phyloP scores from a whole-genome alignment of 2,329 filamentous ascomycete genomes.

The Verticillium dahliae region DNA sequence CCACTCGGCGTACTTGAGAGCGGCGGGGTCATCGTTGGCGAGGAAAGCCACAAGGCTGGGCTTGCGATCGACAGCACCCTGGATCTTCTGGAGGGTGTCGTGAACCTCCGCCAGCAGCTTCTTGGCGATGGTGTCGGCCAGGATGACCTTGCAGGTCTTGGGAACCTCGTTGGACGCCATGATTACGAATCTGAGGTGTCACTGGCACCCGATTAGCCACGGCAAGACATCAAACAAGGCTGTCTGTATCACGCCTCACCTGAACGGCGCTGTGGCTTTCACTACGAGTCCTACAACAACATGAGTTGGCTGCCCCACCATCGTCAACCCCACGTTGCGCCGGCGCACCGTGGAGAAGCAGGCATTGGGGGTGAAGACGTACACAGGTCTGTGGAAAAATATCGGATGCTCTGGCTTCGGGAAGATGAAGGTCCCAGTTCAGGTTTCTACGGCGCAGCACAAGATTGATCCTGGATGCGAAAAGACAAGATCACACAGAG shows the following conservation, averaged over 20 bases:
- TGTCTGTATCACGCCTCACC: neutral
- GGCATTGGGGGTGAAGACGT: neutral
- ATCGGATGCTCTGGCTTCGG: neutral
- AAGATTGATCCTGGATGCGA: neutral
- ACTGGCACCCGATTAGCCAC: neutral
- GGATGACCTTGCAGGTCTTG: slow-evolving; percentile 85
- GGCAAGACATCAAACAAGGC: neutral
- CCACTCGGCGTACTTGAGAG: slow-evolving; percentile 92
- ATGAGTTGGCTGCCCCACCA: slow-evolving; percentile 1
- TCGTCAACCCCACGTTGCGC: neutral
- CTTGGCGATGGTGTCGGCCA: slow-evolving; percentile 83
- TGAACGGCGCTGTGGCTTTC: neutral
- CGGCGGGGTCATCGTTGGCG: slow-evolving; percentile 85
- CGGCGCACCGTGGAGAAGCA: neutral
- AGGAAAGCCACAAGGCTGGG: slow-evolving; percentile 87
- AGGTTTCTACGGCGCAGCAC: neutral
- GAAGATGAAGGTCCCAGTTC: neutral
- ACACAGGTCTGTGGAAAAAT: neutral
- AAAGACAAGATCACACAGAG: neutral
- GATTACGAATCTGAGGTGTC: neutral
- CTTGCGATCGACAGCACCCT: slow-evolving; percentile 44
- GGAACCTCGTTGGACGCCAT: slow-evolving; percentile 39
- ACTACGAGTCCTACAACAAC: neutral
- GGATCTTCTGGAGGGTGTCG: slow-evolving; percentile 65
- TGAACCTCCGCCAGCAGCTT: slow-evolving; percentile 71